phyloP scores from a whole-genome alignment of 228 moss, liverwort and hornwort species.

The Sphagnum fallax region DNA sequence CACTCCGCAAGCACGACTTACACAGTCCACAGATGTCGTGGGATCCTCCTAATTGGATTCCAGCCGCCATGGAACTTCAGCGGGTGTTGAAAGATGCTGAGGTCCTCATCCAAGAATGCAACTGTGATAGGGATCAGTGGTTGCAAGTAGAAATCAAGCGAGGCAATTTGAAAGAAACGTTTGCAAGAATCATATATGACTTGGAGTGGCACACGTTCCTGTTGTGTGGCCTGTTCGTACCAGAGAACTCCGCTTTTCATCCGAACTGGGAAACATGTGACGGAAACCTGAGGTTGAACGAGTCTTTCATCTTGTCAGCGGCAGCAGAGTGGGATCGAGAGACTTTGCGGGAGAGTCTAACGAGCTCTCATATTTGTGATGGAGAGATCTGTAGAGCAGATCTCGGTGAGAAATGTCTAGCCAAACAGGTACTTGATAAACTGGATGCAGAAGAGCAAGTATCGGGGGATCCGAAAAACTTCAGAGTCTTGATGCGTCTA shows the following conservation, averaged over 20 bases:
- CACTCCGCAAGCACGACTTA: too few relatives aligned
- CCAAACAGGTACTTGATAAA: constrained; percentile 4
- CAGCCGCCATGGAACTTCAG: constrained; percentile 5
- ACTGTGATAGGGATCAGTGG: constrained; percentile 6
- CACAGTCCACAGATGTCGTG: too few relatives aligned
- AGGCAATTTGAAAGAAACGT: constrained; percentile 11
- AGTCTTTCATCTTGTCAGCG: not conserved
- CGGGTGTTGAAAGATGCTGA: constrained; percentile 7
- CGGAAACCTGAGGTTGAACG: constrained; percentile 2
- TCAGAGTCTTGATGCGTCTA: not conserved
- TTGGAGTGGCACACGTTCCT: constrained; percentile 12
- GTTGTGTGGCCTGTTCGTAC: constrained; percentile 6
- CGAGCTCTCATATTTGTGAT: constrained; percentile 3
- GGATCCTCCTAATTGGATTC: too few relatives aligned
- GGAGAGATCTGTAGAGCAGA: constrained; percentile 2
- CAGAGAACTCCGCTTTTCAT: not conserved
- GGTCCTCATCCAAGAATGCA: constrained; percentile 14
- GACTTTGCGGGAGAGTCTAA: constrained; percentile 1
- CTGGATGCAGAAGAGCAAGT: constrained; percentile 11
- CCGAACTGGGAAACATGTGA: constrained; percentile 1
- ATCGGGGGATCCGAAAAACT: not conserved
- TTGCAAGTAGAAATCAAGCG: constrained; percentile 8
- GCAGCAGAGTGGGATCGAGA: constrained; percentile 9
- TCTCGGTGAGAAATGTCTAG: constrained; percentile 1
- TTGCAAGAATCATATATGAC: constrained; percentile 4